Conservation (phyloP, 2,329 filamentous ascomycete genomes). For the Fusarium irregulare region DNA sequence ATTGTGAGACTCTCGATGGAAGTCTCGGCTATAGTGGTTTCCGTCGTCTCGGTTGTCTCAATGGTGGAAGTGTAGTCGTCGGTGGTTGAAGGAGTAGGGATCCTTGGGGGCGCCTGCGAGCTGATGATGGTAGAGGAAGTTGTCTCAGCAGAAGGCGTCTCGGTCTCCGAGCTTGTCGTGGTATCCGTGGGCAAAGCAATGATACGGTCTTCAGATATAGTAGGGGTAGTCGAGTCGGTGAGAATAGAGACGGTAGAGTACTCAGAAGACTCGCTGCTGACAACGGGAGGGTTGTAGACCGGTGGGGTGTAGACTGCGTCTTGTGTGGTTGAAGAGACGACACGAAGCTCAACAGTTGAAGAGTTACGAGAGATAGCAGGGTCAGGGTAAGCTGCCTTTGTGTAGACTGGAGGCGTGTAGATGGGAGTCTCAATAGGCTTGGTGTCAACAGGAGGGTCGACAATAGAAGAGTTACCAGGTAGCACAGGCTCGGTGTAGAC, state of each 20-base stretch:
- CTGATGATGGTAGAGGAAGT: not conserved
- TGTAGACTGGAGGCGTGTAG: slow-evolving; percentile 30
- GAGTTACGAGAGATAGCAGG: slow-evolving; percentile 4
- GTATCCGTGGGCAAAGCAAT: slow-evolving; percentile 1
- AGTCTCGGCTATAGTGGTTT: not conserved
- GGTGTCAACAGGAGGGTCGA: slow-evolving; percentile 9
- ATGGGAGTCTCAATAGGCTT: slow-evolving; percentile 22
- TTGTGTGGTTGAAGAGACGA: not conserved
- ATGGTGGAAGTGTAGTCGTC: not conserved
- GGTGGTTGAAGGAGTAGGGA: not conserved
- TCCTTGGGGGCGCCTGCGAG: not conserved
- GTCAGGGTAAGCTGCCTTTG: not conserved
- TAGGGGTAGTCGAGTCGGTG: slow-evolving; percentile 22
- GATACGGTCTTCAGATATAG: not conserved
- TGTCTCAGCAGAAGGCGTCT: slow-evolving; percentile 9
- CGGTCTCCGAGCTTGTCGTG: slow-evolving; percentile 9
- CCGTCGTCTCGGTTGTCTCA: not conserved
- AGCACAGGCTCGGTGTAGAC: slow-evolving; percentile 22
- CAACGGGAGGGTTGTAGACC: slow-evolving; percentile 8
- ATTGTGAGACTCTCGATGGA: not conserved
- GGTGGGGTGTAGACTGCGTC: slow-evolving; percentile 19
- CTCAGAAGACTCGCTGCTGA: no score
- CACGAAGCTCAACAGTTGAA: not conserved
- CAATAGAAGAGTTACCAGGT: slow-evolving; percentile 23
- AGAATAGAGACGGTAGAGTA: not conserved